Percentiles rank a stretch among this genome's conserved stretches.
Evolutionary conservation across 1,284 basidiomycete genomes (phyloP).

Genomic region (Moniliella sp.): DNA sequence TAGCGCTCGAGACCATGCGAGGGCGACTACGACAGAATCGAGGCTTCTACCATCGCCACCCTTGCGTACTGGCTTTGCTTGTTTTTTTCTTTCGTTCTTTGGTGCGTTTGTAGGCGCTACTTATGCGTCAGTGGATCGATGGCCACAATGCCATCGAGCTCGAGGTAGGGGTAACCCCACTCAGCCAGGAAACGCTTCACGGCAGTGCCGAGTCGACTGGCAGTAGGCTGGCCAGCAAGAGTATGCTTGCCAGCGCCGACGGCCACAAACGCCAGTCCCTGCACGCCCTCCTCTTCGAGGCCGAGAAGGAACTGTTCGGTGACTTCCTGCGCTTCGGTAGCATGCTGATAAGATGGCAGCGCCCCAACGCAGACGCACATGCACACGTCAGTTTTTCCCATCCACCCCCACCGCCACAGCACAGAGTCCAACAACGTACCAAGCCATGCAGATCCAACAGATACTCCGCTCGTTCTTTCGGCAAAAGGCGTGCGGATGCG

Average conservation of each 20-base stretch:
- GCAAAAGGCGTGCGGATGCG: background rate
- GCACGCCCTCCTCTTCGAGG: background rate
- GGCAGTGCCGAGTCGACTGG: no score
- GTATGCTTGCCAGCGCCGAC: conserved; percentile 1
- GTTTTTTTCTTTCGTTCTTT: background rate
- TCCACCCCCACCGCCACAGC: no score
- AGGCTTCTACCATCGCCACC: background rate
- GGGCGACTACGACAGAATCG: background rate
- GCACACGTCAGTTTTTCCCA: no score
- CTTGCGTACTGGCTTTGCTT: background rate
- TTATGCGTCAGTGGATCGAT: background rate
- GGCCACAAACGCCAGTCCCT: conserved; percentile 1
- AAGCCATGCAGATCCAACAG: background rate
- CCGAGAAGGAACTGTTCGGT: background rate
- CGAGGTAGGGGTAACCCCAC: background rate
- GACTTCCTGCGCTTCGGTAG: background rate
- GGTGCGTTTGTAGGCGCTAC: background rate
- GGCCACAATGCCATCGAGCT: background rate
- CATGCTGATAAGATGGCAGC: no score
- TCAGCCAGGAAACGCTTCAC: background rate
- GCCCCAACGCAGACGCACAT: no score
- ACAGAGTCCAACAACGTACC: no score
- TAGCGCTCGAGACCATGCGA: background rate
- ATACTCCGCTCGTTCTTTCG: background rate
- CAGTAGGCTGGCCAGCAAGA: no score